These are phyloP conservation scores for Fusarium lateritium DNA, from an alignment of 2,329 filamentous ascomycete genomes.

Conservation along the genomic window DNA sequence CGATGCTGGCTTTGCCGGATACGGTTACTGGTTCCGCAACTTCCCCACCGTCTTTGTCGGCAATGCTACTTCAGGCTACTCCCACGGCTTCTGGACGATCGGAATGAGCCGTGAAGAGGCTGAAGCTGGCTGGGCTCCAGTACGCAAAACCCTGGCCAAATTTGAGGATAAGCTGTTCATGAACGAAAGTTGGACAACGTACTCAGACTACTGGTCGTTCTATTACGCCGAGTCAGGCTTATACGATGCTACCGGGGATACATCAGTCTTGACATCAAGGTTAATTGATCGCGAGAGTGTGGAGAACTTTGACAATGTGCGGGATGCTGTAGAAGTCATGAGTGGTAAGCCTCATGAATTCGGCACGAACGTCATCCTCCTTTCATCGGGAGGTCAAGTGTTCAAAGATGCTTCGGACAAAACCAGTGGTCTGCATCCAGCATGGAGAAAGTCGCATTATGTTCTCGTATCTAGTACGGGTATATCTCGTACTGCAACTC, in stretches of 20 bases:
- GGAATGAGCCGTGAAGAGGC: constrained; percentile 11
- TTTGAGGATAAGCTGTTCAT: constrained; percentile 32
- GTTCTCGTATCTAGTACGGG: constrained; percentile 11
- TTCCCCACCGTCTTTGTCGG: constrained; percentile 19
- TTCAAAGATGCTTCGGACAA: constrained; percentile 31
- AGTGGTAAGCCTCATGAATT: constrained; percentile 28
- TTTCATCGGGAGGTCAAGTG: constrained; percentile 29
- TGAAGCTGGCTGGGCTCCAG: constrained; percentile 18
- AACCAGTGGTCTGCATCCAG: constrained; percentile 11
- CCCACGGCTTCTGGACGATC: constrained; percentile 30
- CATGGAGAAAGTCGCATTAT: constrained; percentile 31
- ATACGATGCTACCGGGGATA: constrained; percentile 18
- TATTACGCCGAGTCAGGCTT: constrained; percentile 26
- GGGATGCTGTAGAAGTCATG: constrained; percentile 24
- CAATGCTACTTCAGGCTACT: constrained; percentile 32
- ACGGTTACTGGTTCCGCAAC: constrained; percentile 38
- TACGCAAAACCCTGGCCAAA: constrained; percentile 11
- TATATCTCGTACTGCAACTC: constrained; percentile 1
- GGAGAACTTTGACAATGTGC: background rate
- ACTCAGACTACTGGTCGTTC: constrained; percentile 36
- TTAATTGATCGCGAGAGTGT: constrained; percentile 24
- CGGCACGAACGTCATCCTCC: constrained; percentile 28
- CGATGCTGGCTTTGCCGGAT: constrained; percentile 36
- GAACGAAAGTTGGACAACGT: constrained; percentile 30
- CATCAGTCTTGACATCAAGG: constrained; percentile 21